Base-by-base conservation (phyloP, 208 protist genomes). In the Wallacemonas sp. region DNA sequence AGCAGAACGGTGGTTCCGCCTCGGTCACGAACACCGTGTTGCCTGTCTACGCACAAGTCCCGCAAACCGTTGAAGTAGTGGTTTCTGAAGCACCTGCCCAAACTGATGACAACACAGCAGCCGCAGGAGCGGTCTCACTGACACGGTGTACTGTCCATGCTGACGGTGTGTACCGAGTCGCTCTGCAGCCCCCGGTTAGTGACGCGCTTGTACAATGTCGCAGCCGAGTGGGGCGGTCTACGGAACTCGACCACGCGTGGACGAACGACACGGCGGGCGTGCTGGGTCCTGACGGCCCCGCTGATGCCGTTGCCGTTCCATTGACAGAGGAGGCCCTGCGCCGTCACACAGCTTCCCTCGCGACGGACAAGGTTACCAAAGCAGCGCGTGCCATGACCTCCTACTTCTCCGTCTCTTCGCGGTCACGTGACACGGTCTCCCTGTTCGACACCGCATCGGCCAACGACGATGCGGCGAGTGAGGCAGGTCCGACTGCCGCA, bases 101-200 rank as follows among this genome's bases (percentile, higher is more conserved):
- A 6, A 14, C 36, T 41, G 36, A 17, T 14, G 36, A 41, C 6
- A 41, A 41, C 9, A n/a, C n/a, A n/a, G n/a, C n/a, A n/a, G n/a
- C n/a, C n/a, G n/a, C n/a, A 41, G 36, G 9, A 41, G 9, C 36
- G 14, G 36, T 41, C 9, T 41, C 36, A 14, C 36, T 14, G n/a
- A 41, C 36, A 41, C 61, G 69, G 23, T 74, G 61, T 26, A 30
- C 68, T 41, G 73, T 87, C 23, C 19, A 62, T 9, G 16, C 69
- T 21, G 62, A 80, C 14, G 73, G 70, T 11, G 58, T 74, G 8
- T 87, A 83, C 39, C 72, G 81, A 2, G 61, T 87, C 21, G 72
- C 36, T 3, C 41, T n/a, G n/a, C n/a, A n/a, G n/a, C n/a, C n/a
- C n/a, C n/a, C n/a, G n/a, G n/a, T n/a, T n/a, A n/a, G n/a, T n/a